Evolutionary conservation across 257 asterid genomes (phyloP).

Genomic region (Oldenlandia corymbosa): DNA sequence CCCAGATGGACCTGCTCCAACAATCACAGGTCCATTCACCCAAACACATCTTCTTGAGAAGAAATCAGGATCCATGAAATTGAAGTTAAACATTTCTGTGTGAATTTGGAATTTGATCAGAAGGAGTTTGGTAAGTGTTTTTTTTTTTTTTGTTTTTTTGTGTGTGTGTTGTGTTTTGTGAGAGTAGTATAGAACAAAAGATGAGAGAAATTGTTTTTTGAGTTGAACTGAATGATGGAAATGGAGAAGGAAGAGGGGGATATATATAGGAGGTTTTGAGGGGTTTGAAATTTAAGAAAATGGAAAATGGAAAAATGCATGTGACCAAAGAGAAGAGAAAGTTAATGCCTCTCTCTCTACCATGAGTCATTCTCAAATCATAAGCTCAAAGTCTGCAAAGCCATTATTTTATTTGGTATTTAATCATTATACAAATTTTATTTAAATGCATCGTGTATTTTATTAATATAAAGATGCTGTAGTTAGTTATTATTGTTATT

Average conservation of each 20-base stretch:
- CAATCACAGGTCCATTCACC: slow-evolving; percentile 84
- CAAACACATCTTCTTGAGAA: slow-evolving; percentile 59
- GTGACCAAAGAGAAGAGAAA: slow-evolving; percentile 36
- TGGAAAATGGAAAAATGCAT: too few relatives aligned
- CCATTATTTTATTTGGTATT: slow-evolving; percentile 22
- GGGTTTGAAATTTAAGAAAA: slow-evolving; percentile 20
- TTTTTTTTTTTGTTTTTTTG: not conserved
- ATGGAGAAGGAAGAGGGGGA: slow-evolving; percentile 18
- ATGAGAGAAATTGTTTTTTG: slow-evolving; percentile 15
- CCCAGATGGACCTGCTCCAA: slow-evolving; percentile 94
- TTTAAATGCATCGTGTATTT: too few relatives aligned
- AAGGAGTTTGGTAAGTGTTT: not conserved
- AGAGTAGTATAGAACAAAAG: slow-evolving; percentile 1
- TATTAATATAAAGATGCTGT: too few relatives aligned
- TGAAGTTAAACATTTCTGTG: slow-evolving; percentile 45
- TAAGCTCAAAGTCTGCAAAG: slow-evolving; percentile 32
- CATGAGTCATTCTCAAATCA: slow-evolving; percentile 40
- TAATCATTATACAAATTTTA: slow-evolving; percentile 24
- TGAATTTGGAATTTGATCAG: not conserved
- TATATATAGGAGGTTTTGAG: slow-evolving; percentile 46
- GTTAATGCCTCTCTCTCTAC: slow-evolving; percentile 26
- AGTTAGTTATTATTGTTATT: too few relatives aligned
- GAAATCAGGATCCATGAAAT: slow-evolving; percentile 33
- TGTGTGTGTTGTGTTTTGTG: not conserved
- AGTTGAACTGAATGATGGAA: slow-evolving; percentile 23